A percentile compares a stretch with the other conserved stretches of the same genome.
Conservation (phyloP, 805 yeast species). For the Wickerhamomyces rabaulensis region DNA sequence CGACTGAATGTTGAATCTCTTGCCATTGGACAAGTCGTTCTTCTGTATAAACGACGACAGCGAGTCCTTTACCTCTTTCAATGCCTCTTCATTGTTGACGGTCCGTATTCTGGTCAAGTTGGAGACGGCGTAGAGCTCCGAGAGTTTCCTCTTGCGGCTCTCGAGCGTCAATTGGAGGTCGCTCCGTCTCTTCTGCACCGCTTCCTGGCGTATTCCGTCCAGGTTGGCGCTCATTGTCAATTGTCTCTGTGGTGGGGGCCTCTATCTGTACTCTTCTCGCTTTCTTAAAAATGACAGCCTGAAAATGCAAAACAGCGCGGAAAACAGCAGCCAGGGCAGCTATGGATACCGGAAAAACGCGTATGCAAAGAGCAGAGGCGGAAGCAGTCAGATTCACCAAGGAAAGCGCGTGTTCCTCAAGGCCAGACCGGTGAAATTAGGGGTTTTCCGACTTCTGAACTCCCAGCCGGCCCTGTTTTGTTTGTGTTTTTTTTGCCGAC, state of each 20-base stretch:
- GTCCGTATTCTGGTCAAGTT: conserved; percentile 40
- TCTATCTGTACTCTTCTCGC: not conserved
- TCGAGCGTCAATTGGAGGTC: conserved; percentile 33
- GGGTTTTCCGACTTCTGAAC: not conserved
- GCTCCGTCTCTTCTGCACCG: conserved; percentile 39
- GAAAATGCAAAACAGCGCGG: not conserved
- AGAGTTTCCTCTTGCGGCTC: conserved; percentile 50
- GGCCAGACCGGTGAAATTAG: not conserved
- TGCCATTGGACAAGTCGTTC: conserved; percentile 47
- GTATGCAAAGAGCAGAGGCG: not conserved
- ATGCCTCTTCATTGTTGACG: conserved; percentile 35
- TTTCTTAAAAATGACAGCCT: not conserved
- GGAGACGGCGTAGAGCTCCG: conserved; percentile 58
- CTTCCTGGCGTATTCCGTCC: conserved; percentile 34
- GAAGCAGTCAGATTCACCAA: not conserved
- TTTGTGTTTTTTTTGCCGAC: not conserved
- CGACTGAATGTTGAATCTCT: conserved; percentile 28
- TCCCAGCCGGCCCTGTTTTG: not conserved
- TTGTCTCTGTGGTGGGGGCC: not conserved
- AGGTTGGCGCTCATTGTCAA: conserved; percentile 13
- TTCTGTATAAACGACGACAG: conserved; percentile 41
- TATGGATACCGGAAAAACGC: not conserved
- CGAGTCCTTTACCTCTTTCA: conserved; percentile 32
- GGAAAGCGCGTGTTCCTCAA: not conserved
- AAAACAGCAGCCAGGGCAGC: not conserved